These are phyloP conservation scores for Eimeria acervulina DNA, from an alignment of 169 alveolate genomes.

Conservation along the genomic window DNA sequence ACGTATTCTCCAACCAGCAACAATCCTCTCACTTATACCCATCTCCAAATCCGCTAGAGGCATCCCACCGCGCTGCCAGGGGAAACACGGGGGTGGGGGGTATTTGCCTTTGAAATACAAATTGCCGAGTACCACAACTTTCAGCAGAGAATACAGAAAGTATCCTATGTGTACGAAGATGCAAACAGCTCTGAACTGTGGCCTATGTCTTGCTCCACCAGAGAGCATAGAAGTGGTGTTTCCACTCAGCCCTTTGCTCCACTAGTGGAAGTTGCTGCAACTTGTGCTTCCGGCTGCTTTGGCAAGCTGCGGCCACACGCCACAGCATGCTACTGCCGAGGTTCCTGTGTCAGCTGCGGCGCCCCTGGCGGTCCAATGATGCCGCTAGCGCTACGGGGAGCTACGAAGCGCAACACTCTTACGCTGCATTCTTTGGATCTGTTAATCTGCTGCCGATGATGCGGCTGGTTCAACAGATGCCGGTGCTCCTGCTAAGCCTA, in stretches of 20 bases:
- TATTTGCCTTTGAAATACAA: not conserved
- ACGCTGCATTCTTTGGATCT: not conserved
- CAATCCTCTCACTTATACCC: not conserved
- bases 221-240: not conserved
- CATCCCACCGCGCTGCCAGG: not conserved
- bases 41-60: not conserved
- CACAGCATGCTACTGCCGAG: not conserved
- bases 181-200: not conserved
- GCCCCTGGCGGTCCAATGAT: not conserved
- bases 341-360: not conserved
- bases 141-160: not conserved
- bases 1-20: not conserved
- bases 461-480: not conserved
- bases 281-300: not conserved
- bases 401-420: not conserved
- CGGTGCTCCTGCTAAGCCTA: constrained; percentile 17
- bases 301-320: not conserved
- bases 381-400: not conserved
- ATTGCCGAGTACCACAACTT: not conserved
- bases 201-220: not conserved
- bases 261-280: not conserved
- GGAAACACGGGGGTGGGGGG: not conserved
- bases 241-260: not conserved
- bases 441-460: not conserved
- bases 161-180: not conserved